Evolutionary conservation across 2,329 filamentous ascomycete species (phyloP).

Genomic region (Monosporascus sp.): DNA sequence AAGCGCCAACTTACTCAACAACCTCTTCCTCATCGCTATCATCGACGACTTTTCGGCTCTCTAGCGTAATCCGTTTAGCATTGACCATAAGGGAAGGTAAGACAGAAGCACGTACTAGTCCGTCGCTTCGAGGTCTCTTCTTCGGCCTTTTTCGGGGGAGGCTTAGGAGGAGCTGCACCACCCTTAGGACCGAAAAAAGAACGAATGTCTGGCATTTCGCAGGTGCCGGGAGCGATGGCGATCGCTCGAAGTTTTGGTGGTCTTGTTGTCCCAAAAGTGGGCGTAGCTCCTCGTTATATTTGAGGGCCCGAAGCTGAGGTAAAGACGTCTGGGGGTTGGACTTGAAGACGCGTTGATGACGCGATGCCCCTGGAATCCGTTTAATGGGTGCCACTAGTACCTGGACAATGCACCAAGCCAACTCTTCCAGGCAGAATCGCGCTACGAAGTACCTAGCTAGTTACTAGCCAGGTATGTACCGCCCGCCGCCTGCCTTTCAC

Average conservation of each 20-base stretch:
- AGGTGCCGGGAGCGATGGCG: background rate
- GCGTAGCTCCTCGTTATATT: slow-evolving; percentile 7
- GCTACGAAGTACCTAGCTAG: too few species aligned
- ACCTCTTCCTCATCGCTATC: slow-evolving; percentile 77
- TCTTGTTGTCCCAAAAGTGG: slow-evolving; percentile 11
- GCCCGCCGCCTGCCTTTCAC: too few species aligned
- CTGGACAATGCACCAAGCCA: background rate
- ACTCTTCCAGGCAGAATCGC: background rate
- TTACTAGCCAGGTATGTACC: too few species aligned
- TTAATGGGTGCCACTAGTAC: background rate
- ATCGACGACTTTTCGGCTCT: slow-evolving; percentile 65
- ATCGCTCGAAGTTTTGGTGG: background rate
- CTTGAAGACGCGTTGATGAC: slow-evolving; percentile 3
- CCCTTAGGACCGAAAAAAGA: slow-evolving; percentile 83
- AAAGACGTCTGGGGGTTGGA: background rate
- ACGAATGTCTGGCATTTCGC: slow-evolving; percentile 80
- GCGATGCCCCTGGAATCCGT: background rate
- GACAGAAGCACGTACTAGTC: slow-evolving; percentile 33
- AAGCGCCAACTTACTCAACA: slow-evolving; percentile 39
- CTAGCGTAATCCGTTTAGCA: slow-evolving; percentile 20
- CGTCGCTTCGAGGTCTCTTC: slow-evolving; percentile 40
- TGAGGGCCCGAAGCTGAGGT: background rate
- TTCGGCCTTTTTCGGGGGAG: slow-evolving; percentile 40
- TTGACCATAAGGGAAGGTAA: background rate
- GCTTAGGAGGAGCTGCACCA: slow-evolving; percentile 48